phyloP scores from a whole-genome alignment of 345 rosid species.

The Ceriops tagal region DNA sequence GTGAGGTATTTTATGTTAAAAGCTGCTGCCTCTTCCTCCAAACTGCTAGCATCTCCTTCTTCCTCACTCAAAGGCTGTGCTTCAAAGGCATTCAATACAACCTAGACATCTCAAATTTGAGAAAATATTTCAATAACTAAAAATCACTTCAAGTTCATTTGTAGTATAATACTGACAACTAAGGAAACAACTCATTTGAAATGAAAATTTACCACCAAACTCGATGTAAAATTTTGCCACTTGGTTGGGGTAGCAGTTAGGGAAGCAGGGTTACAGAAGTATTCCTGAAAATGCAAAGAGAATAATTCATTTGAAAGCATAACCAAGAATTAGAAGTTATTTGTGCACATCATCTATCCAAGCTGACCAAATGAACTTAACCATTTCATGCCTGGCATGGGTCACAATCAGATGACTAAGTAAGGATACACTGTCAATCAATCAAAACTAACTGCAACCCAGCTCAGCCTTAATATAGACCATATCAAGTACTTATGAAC shows the following conservation, averaged over 20 bases:
- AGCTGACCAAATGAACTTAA: too few relatives aligned
- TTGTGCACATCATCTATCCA: not conserved
- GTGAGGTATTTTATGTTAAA: constrained; percentile 93
- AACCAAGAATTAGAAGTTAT: not conserved
- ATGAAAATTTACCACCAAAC: constrained; percentile 56
- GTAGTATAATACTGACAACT: too few relatives aligned
- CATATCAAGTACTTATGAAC: too few relatives aligned
- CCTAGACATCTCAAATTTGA: constrained; percentile 45
- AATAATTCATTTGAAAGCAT: not conserved
- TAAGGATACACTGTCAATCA: not conserved
- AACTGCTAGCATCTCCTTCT: constrained; percentile 83
- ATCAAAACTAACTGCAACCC: not conserved
- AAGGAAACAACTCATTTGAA: not conserved
- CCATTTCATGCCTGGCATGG: too few relatives aligned
- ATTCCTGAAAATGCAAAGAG: constrained; percentile 54
- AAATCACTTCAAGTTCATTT: not conserved
- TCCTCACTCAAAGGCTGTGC: constrained; percentile 98
- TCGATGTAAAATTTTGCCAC: constrained; percentile 91
- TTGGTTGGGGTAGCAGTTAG: constrained; percentile 58
- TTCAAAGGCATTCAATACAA: constrained; percentile 84
- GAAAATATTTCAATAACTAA: constrained; percentile 8
- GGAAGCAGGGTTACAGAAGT: constrained; percentile 86
- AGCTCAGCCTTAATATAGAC: too few relatives aligned
- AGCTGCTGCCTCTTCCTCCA: constrained; percentile 94
- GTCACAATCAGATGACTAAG: too few relatives aligned